Evolutionary conservation across 2,329 filamentous ascomycete species (phyloP), one percentile per base, ranked within the genome.

Genomic region (Fonsecaea pugnacius): DNA sequence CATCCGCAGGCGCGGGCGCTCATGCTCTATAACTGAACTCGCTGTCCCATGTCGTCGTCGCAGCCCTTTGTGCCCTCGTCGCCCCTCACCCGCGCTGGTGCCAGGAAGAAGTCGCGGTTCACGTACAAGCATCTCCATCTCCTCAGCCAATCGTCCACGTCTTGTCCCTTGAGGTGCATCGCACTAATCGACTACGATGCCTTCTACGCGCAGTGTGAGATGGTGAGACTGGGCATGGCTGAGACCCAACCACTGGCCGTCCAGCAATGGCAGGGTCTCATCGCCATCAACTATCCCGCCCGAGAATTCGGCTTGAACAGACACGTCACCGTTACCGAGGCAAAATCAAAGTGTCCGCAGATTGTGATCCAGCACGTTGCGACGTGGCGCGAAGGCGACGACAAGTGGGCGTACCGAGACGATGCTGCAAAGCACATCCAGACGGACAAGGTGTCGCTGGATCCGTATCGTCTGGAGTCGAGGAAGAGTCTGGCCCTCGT

Each of bases 151-250:
- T 92, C 85, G 70, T 87, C 86, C 36, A 83, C 88, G 0, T 86
- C 87, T 8, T 92, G 87, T 57, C 94, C 94, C 1, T 83, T 99
- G 38, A 88, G 95, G 52, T 90, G 96, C 32, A 87, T 97, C 70
- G 91, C 92, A 6, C 93, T 97, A 76, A 87, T 98, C 68, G 95
- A 99, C 73, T 87, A 99, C 65, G 95, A 99, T 84, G 94, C 94
- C 43, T 99, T 99, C 78, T 99, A 99, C 76, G 90, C 91, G 3
- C 95, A 99, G 80, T 97, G 92, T 75, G 95, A 99, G 78, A 96
- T 93, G 85, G 88, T 96, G 9, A 87, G 95, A 7, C 83, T 98
- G 51, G 88, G 88, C 12, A 80, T 91, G 10, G 81, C 89, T 14
- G 88, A 91, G 66, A 86, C 92, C 63, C 85, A 88, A 69, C 95